Conservation (phyloP, 768 basidiomycete genomes). For the Trametes cubensis region DNA sequence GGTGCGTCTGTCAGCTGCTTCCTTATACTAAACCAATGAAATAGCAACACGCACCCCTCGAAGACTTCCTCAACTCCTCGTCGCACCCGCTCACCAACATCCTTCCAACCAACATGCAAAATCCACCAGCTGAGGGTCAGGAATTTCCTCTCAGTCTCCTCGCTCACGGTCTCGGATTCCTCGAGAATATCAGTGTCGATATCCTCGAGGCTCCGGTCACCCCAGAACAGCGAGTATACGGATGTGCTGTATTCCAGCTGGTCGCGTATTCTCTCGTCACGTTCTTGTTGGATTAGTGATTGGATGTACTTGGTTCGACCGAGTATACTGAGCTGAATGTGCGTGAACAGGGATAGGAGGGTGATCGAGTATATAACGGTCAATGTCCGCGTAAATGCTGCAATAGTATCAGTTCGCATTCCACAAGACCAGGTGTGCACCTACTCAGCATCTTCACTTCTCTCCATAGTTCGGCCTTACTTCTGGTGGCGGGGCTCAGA, state of each 20-base stretch:
- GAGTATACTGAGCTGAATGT: slow-evolving; percentile 83
- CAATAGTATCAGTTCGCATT: background rate
- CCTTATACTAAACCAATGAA: background rate
- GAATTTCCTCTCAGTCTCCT: slow-evolving; percentile 77
- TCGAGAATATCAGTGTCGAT: slow-evolving; percentile 34
- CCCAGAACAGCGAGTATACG: slow-evolving; percentile 40
- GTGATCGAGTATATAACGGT: slow-evolving; percentile 86
- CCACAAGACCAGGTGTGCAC: slow-evolving; percentile 27
- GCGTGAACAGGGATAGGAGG: slow-evolving; percentile 83
- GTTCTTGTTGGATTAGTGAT: slow-evolving; percentile 62
- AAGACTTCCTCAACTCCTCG: slow-evolving; percentile 81
- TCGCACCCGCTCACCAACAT: slow-evolving; percentile 72
- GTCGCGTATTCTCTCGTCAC: slow-evolving; percentile 57
- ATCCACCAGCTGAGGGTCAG: slow-evolving; percentile 94
- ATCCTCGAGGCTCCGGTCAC: slow-evolving; percentile 24
- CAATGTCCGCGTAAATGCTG: slow-evolving; percentile 86
- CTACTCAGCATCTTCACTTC: slow-evolving; percentile 87
- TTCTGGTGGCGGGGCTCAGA: slow-evolving; percentile 38
- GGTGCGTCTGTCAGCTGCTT: background rate
- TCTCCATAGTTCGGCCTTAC: slow-evolving; percentile 88
- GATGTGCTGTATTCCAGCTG: slow-evolving; percentile 46
- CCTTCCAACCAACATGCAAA: slow-evolving; percentile 89
- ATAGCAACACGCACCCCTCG: slow-evolving; percentile 60
- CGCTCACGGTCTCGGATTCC: slow-evolving; percentile 45
- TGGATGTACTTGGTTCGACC: slow-evolving; percentile 80